Evolutionary conservation across 805 yeast genomes (phyloP).

Genomic region (Metschnikowia continentalis): DNA sequence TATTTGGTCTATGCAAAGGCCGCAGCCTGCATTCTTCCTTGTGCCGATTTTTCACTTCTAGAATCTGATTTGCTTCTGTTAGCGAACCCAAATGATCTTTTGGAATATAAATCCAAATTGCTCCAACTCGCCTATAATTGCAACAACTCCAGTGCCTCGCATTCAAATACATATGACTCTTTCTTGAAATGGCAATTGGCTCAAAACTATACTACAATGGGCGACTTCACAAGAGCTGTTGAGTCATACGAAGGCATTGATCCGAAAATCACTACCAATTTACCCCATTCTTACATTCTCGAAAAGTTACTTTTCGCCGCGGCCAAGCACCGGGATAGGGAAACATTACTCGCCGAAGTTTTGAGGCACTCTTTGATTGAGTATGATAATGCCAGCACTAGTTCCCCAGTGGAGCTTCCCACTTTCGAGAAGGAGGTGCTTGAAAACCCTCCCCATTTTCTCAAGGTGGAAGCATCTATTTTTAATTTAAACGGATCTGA

Average conservation of each 20-base stretch:
- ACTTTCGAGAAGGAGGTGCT: not conserved
- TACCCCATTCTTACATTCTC: not conserved
- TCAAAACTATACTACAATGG: conserved; percentile 34
- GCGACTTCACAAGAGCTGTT: conserved; percentile 7
- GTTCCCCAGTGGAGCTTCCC: not conserved
- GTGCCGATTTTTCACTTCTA: not conserved
- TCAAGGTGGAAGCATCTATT: conserved; percentile 18
- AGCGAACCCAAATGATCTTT: conserved; percentile 5
- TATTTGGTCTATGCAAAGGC: conserved; percentile 27
- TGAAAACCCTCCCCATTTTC: not conserved
- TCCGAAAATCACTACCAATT: not conserved
- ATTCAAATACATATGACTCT: not conserved
- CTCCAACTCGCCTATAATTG: conserved; percentile 2
- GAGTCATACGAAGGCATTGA: not conserved
- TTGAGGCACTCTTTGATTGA: not conserved
- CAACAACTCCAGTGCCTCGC: not conserved
- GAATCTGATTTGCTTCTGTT: conserved; percentile 4
- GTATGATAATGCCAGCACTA: not conserved
- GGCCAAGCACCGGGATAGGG: not conserved
- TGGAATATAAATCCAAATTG: conserved; percentile 4
- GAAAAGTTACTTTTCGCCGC: not conserved
- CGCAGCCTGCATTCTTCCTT: conserved; percentile 26
- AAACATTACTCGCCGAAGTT: not conserved
- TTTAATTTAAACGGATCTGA: conserved; percentile 8
- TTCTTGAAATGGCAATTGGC: conserved; percentile 47